These are phyloP conservation scores for Hypsizygus ulmarius DNA, from an alignment of 1,284 basidiomycete species.

Conservation along the genomic window DNA sequence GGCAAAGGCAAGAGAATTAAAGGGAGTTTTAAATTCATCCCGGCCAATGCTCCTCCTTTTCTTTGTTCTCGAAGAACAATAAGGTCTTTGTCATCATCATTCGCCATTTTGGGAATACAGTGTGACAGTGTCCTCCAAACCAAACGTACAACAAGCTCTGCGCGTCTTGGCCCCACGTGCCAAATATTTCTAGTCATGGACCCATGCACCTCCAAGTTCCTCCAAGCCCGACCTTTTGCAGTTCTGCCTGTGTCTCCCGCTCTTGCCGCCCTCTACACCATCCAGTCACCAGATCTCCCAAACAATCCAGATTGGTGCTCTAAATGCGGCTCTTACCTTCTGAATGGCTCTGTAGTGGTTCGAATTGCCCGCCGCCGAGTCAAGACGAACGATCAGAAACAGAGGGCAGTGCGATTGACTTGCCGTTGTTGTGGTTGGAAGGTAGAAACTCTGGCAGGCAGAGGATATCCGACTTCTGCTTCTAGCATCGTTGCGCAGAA, in stretches of 20 bases:
- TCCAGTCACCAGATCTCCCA: conserved; percentile 22
- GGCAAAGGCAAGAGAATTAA: conserved; percentile 5
- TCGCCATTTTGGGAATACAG: background rate
- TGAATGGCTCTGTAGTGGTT: conserved; percentile 25
- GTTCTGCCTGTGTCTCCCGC: conserved; percentile 49
- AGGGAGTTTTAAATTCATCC: conserved; percentile 7
- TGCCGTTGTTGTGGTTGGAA: conserved; percentile 20
- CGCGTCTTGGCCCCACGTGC: conserved; percentile 9
- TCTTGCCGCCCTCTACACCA: conserved; percentile 59
- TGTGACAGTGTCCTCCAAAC: conserved; percentile 2
- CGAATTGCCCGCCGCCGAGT: conserved; percentile 26
- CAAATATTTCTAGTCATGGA: conserved; percentile 20
- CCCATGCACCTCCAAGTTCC: conserved; percentile 41
- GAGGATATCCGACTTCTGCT: background rate
- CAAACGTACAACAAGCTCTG: conserved; percentile 13
- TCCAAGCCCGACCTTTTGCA: conserved; percentile 42
- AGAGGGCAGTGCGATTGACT: conserved; percentile 17
- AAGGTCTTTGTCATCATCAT: conserved; percentile 10
- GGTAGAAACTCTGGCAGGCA: conserved; percentile 5
- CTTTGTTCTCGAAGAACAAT: conserved; percentile 28
- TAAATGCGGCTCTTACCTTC: conserved; percentile 48
- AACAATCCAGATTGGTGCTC: conserved; percentile 40
- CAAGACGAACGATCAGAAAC: conserved; percentile 19
- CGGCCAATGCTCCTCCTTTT: conserved; percentile 1
- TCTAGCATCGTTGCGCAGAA: background rate